Base-by-base conservation (phyloP, 1,139 yeast species). In the Lodderomyces orthopsilosis region DNA sequence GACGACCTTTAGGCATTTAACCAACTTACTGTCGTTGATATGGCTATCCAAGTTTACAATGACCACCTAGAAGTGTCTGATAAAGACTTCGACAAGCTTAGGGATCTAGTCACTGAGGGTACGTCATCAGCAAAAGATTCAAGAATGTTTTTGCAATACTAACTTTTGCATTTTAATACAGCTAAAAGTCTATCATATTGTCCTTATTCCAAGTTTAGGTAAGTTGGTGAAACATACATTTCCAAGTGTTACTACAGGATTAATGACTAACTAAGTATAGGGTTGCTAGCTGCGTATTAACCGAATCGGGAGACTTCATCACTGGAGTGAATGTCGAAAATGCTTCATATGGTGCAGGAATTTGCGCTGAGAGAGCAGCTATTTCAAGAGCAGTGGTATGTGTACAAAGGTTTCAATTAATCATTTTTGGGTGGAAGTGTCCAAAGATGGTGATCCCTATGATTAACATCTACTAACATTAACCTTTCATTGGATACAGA, bases 331-430 rank as follows among this genome's bases (percentile, higher is more conserved):
- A 93, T 54, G 81, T 93, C 21, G 98, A 93, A 59, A 93, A 91
- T 59, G 97, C 97, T 2, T 82, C 94, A 35, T 91, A 86, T 57
- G 94, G 93, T 9, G 97, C 85, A 0, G 76, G 86, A 2, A 81
- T 90, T 14, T 93, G 98, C 62, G 98, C 98, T 1, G 98, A 93
- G 59, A 70, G 96, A 44, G 75, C 89, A 1, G 85, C 98, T 0
- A 71, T 88, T 2, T 75, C 80, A 18, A 78, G 78, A 45, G 91
- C 95, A 0, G 75, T 83, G 53, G 75, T 63, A 64, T 45, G 68
- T 59, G 54, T n/a, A 30, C n/a, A n/a, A n/a, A n/a, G n/a, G n/a
- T n/a, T n/a, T n/a, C n/a, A n/a, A n/a, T n/a, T n/a, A n/a, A n/a
- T n/a, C n/a, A n/a, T n/a, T n/a, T n/a, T n/a, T n/a, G n/a, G n/a